These are phyloP conservation scores for Edaphochlamys debaryana DNA, from an alignment of 139 green algal species.

Conservation along the genomic window DNA sequence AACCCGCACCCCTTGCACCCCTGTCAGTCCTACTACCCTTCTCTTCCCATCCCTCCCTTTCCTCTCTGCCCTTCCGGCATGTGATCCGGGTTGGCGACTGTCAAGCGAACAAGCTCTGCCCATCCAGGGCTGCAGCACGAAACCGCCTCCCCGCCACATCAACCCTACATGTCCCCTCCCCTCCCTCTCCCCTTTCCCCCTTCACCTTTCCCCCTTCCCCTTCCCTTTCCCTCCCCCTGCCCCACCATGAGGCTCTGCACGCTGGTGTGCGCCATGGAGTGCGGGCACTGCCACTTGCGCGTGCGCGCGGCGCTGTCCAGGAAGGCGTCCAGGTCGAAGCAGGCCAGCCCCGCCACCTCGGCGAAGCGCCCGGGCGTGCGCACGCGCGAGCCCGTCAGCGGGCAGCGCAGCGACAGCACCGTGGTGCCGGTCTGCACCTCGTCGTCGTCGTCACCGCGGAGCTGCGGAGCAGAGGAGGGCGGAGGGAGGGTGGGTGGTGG, in stretches of 20 bases:
- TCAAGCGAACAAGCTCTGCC: no score
- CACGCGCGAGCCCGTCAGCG: slow-evolving; percentile 64
- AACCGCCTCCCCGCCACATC: no score
- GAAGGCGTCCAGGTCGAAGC: slow-evolving; percentile 89
- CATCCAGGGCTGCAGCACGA: no score
- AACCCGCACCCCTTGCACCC: no score
- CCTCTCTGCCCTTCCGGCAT: no score
- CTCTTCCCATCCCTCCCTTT: no score
- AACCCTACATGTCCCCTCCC: not conserved
- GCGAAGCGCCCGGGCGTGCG: slow-evolving; percentile 60
- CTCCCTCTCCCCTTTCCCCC: not conserved
- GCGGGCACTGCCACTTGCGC: slow-evolving; percentile 91
- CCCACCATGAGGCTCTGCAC: slow-evolving; percentile 73
- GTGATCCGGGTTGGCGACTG: no score
- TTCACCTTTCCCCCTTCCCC: not conserved
- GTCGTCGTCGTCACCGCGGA: slow-evolving; percentile 49
- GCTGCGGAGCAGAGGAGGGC: not conserved
- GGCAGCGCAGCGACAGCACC: slow-evolving; percentile 70
- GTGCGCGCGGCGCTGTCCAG: slow-evolving; percentile 74
- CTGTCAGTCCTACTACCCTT: no score
- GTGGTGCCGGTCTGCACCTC: slow-evolving; percentile 50
- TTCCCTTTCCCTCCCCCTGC: not conserved
- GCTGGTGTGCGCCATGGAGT: slow-evolving; percentile 64
- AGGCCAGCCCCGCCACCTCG: slow-evolving; percentile 53
- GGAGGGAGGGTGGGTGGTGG: not conserved